These are phyloP conservation scores for Lathyrus tuberosus DNA, from an alignment of 306 rosid species.

Conservation along the genomic window DNA sequence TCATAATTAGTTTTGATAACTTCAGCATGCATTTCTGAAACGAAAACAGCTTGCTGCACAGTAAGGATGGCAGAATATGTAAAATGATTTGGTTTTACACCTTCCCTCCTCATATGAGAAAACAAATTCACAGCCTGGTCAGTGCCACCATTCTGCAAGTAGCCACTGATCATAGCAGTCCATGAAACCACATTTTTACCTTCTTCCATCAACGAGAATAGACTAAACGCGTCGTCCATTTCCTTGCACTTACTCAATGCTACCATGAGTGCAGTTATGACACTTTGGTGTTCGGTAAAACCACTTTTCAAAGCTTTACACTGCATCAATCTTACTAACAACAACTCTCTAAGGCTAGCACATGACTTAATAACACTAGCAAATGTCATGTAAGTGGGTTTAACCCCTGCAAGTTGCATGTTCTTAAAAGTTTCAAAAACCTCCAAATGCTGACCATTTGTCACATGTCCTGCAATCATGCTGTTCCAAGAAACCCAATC, in stretches of 20 bases:
- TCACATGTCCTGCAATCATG: constrained; percentile 69
- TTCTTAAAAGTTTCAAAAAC: constrained; percentile 60
- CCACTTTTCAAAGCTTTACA: constrained; percentile 66
- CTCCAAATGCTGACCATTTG: constrained; percentile 58
- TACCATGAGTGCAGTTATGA: constrained; percentile 69
- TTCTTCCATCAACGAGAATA: constrained; percentile 54
- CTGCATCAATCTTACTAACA: constrained; percentile 62
- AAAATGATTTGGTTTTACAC: constrained; percentile 74
- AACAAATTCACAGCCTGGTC: constrained; percentile 65
- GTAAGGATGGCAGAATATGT: constrained; percentile 85
- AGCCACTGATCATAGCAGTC: constrained; percentile 90
- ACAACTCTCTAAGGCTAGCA: constrained; percentile 56
- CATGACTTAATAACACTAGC: constrained; percentile 65
- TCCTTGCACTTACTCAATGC: constrained; percentile 67
- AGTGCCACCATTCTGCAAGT: constrained; percentile 63
- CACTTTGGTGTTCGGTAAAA: constrained; percentile 48
- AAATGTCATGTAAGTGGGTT: constrained; percentile 59
- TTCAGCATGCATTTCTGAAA: constrained; percentile 71
- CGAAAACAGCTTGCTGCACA: constrained; percentile 52
- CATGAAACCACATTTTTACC: constrained; percentile 71
- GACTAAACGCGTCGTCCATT: constrained; percentile 62
- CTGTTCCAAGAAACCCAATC: constrained; percentile 80
- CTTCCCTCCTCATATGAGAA: constrained; percentile 66
- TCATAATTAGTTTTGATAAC: constrained; percentile 72
- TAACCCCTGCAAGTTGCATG: constrained; percentile 64